phyloP scores from a whole-genome alignment of 441 rosid species.

The Erysimum cheiri region DNA sequence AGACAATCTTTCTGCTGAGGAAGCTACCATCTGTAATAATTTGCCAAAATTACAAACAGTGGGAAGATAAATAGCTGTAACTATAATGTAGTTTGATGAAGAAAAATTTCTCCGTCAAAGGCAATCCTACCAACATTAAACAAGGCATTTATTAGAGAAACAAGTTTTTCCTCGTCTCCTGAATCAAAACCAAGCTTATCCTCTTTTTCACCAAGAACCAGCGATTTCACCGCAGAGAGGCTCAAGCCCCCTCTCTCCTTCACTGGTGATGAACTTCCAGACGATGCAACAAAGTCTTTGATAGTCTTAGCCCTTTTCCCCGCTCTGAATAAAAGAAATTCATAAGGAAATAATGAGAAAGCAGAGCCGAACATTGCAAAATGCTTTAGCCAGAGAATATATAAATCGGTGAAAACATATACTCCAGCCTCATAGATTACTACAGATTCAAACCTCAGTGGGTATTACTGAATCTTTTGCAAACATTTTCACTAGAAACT shows the following conservation, averaged over 20 bases:
- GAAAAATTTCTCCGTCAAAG: not conserved
- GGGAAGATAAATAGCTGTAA: conserved; percentile 48
- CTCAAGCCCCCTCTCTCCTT: conserved; percentile 84
- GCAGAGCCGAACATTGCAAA: not conserved
- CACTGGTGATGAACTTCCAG: conserved; percentile 82
- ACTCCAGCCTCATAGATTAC: conserved; percentile 15
- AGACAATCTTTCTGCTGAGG: conserved; percentile 70
- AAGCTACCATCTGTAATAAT: conserved; percentile 82
- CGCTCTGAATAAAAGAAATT: conserved; percentile 53
- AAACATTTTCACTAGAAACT: not conserved
- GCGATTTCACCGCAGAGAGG: conserved; percentile 86
- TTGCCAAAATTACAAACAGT: conserved; percentile 69
- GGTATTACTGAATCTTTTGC: conserved; percentile 6
- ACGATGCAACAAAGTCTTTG: conserved; percentile 78
- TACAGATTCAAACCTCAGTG: conserved; percentile 16
- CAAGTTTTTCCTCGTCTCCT: conserved; percentile 62
- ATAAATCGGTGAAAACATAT: not conserved
- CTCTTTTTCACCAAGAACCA: conserved; percentile 94
- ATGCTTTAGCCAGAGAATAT: conserved; percentile 19
- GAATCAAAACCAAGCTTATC: conserved; percentile 64
- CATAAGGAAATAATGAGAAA: conserved; percentile 16
- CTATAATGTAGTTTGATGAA: conserved; percentile 16
- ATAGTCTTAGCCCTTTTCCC: conserved; percentile 74
- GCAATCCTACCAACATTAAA: conserved; percentile 72
- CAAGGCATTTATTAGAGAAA: conserved; percentile 52